phyloP scores from a whole-genome alignment of 495 filamentous ascomycete genomes.

The Extremus antarcticus region DNA sequence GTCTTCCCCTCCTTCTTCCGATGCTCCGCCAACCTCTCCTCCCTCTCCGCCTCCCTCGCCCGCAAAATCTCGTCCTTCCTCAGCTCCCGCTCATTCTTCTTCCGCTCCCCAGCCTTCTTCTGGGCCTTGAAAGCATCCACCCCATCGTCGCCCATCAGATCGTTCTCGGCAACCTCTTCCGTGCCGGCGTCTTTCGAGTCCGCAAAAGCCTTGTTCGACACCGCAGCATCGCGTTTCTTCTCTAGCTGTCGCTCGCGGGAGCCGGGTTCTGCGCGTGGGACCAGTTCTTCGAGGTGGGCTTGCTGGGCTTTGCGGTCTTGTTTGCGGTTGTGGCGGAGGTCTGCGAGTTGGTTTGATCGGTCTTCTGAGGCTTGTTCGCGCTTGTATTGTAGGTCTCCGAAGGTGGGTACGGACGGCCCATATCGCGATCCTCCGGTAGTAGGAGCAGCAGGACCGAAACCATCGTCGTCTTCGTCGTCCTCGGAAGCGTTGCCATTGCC shows the following conservation, averaged over 20 bases:
- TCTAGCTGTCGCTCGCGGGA: conserved; percentile 78
- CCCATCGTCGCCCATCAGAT: conserved; percentile 53
- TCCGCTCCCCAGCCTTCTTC: conserved; percentile 43
- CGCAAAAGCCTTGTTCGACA: conserved; percentile 45
- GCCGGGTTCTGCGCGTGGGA: conserved; percentile 73
- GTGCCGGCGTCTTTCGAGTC: conserved; percentile 45
- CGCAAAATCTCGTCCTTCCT: conserved; percentile 52
- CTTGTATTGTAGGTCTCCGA: conserved; percentile 62
- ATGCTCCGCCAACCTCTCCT: conserved; percentile 47
- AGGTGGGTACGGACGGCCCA: conserved; percentile 65
- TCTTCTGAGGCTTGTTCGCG: conserved; percentile 50
- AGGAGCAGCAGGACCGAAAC: conserved; percentile 63
- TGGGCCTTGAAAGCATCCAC: conserved; percentile 45
- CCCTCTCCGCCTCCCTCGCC: conserved; percentile 50
- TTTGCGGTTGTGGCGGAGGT: conserved; percentile 49
- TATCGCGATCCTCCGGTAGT: conserved; percentile 25
- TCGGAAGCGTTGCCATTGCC: conserved; percentile 33
- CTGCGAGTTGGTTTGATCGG: conserved; percentile 37
- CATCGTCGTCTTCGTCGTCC: conserved; percentile 48
- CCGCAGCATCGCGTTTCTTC: conserved; percentile 55
- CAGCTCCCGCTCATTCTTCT: conserved; percentile 55
- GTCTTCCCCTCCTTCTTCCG: conserved; percentile 53
- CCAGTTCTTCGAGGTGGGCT: conserved; percentile 63
- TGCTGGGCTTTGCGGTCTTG: conserved; percentile 50
- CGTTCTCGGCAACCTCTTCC: conserved; percentile 47